Base-by-base conservation (phyloP, 495 filamentous ascomycete species). In the Talaromyces liani region DNA sequence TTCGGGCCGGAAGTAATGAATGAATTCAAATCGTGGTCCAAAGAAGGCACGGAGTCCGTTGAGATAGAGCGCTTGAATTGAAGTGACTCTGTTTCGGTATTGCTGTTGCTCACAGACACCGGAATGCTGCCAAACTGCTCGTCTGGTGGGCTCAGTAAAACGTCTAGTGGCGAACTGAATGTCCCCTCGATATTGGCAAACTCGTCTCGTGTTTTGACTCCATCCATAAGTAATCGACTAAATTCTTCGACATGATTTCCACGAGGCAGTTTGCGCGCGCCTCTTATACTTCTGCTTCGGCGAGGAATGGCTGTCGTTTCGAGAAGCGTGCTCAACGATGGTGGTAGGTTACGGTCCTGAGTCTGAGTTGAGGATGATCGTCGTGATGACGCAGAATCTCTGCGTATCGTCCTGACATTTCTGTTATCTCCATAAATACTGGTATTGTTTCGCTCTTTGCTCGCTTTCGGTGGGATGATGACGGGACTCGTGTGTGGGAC, bases 21-120 rank as follows among this genome's bases (percentile, higher is more conserved):
- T 2, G 82, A 83, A 6, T 77, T 77, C n/a, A 71, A 65, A 63
- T 86, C 85, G 31, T 79, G 77, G 16, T 81, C 83, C 33, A 89
- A 71, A 0, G 87, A 88, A 12, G 87, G 86, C 62, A 85, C 80
- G 0, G 86, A 89, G 55, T 85, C 85, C 18, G 74, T 82, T 25
- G 85, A 89, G 27, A 80, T 68, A 10, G 86, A 87, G 31, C 78
- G 75, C 1, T 73, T 67, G 1, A 84, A 87, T 16, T 69, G 76
- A 9, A 71, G 66, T 9, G 71, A 63, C 22, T 75, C 78, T 18
- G 69, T 63, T n/a, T 77, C 78, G 6, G 67, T 75, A 24, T 62
- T 72, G 29, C 67, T 76, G 33, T 62, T 72, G 31, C 67, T 58
- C 5, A 71, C 60, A 18, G 68, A 67, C 36, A 68, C 70, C 6